Evolutionary conservation across 1,139 yeast species (phyloP).

Genomic region (Kurtzmaniella quercitrusa): DNA sequence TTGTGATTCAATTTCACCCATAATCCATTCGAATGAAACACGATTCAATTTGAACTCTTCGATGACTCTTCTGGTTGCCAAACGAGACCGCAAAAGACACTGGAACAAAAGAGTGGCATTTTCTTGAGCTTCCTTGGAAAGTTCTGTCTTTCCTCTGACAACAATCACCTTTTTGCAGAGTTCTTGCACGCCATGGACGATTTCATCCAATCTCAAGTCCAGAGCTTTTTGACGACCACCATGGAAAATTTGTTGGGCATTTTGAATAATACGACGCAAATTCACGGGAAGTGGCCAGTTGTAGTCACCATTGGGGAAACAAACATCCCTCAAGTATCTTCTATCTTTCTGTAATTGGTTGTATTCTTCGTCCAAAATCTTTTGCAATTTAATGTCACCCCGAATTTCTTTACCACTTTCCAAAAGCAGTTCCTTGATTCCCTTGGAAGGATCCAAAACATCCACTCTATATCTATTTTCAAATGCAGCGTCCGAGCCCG

Average conservation of each 20-base stretch:
- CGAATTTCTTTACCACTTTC: slow-evolving; percentile 89
- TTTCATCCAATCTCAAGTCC: slow-evolving; percentile 80
- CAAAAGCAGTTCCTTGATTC: slow-evolving; percentile 66
- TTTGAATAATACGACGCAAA: slow-evolving; percentile 92
- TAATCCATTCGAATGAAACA: slow-evolving; percentile 91
- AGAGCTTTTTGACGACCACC: slow-evolving; percentile 88
- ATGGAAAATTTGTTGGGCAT: slow-evolving; percentile 95
- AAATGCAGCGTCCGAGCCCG: slow-evolving; percentile 83
- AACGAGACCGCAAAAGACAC: slow-evolving; percentile 85
- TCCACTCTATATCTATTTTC: slow-evolving; percentile 85
- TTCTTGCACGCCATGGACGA: slow-evolving; percentile 68
- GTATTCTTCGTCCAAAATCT: slow-evolving; percentile 78
- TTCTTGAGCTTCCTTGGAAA: slow-evolving; percentile 81
- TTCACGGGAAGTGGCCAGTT: slow-evolving; percentile 98
- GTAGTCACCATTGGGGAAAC: slow-evolving; percentile 90
- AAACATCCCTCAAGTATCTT: slow-evolving; percentile 66
- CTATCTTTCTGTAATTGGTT: slow-evolving; percentile 76
- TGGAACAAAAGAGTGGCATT: slow-evolving; percentile 91
- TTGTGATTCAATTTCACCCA: slow-evolving; percentile 91
- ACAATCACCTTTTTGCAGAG: slow-evolving; percentile 68
- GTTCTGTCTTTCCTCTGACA: slow-evolving; percentile 74
- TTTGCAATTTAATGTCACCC: slow-evolving; percentile 85
- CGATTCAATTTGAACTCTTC: slow-evolving; percentile 85
- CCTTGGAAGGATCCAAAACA: slow-evolving; percentile 63
- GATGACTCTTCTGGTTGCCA: slow-evolving; percentile 85